Base-by-base conservation (phyloP, 345 rosid genomes). In the Eucalyptus victrix region DNA sequence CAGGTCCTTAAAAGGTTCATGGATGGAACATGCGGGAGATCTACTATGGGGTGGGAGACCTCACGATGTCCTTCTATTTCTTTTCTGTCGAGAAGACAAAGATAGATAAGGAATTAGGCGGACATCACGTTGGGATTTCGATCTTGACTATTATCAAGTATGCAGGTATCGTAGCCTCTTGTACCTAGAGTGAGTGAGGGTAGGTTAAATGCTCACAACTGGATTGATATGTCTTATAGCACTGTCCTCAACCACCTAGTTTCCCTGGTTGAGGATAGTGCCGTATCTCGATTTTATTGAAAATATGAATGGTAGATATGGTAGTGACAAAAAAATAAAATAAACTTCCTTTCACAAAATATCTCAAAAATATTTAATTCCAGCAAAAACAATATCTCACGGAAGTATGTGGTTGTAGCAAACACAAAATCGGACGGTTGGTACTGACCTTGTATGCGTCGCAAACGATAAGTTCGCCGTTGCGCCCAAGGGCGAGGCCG, bases 391-490 rank as follows among this genome's bases (percentile, higher is more conserved):
- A 15, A 67, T 3, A 18, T 69, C 42, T 69, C 44, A 9, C 26
- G 26, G 81, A 72, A 5, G 17, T 32, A 19, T 11, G 44, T 10
- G 5, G 40, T 34, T 45, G 54, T 49, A 24, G 51, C 5, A 50
- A 49, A 14, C n/a, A 28, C 8, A 67, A 16, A 50, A 4, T 17
- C 21, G 6, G 44, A 72, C 14, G 81, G 45, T 19, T 19, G 60
- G 13, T 16, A 72, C 87, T 56, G 10, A 97, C 99, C 99, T 93
- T 94, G 44, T 89, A 88, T 2, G 98, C 94, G 44, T 97, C 98
- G 23, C 97, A 98, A 2, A 97, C 98, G 3, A 96, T 90, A 8
- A 97, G 51, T 49, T 94, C 97, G 0, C 88, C 81, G 8, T 92
- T 12, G 14, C n/a, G 89, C 26, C 95, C 94, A 6, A 97, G 83